These are phyloP conservation scores for Sarocladium oryzae DNA, from an alignment of 2,329 filamentous ascomycete genomes.

Conservation along the genomic window DNA sequence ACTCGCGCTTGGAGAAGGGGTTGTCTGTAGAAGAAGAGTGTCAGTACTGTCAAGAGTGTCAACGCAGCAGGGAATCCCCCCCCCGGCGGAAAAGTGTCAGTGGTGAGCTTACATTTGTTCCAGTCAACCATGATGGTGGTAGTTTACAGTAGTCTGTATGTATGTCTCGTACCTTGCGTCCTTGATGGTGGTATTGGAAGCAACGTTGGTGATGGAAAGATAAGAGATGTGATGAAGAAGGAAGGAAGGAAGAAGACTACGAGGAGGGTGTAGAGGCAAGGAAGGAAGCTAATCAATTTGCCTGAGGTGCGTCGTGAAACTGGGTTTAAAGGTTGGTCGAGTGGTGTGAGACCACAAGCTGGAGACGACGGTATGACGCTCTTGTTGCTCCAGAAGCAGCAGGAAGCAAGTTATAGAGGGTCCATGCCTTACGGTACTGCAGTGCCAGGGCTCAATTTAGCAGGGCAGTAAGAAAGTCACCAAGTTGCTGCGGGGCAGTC, in stretches of 20 bases:
- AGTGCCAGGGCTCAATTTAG: background rate
- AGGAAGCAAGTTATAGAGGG: too few species aligned
- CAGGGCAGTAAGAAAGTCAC: background rate
- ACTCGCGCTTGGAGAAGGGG: constrained; percentile 67
- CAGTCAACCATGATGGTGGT: constrained; percentile 22
- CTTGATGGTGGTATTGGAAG: constrained; percentile 2
- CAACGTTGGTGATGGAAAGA: background rate
- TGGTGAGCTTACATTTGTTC: constrained; percentile 25
- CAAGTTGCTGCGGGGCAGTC: background rate
- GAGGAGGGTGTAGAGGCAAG: background rate
- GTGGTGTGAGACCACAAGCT: background rate
- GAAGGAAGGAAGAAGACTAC: background rate
- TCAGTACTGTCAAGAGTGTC: too few species aligned
- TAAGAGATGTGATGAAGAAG: background rate
- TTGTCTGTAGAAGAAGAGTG: constrained; percentile 47
- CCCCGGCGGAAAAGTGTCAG: too few species aligned
- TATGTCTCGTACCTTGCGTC: constrained; percentile 6
- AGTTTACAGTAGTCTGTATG: background rate
- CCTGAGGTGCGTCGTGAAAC: constrained; percentile 7
- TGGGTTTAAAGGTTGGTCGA: constrained; percentile 2
- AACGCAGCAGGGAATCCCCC: too few species aligned
- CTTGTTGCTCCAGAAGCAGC: background rate
- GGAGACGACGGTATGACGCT: background rate
- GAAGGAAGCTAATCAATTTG: background rate
- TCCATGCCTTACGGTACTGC: too few species aligned